Evolutionary conservation across 306 rosid species (phyloP), one percentile per base, ranked within the genome.

Genomic region (Echinosophora koreensis): DNA sequence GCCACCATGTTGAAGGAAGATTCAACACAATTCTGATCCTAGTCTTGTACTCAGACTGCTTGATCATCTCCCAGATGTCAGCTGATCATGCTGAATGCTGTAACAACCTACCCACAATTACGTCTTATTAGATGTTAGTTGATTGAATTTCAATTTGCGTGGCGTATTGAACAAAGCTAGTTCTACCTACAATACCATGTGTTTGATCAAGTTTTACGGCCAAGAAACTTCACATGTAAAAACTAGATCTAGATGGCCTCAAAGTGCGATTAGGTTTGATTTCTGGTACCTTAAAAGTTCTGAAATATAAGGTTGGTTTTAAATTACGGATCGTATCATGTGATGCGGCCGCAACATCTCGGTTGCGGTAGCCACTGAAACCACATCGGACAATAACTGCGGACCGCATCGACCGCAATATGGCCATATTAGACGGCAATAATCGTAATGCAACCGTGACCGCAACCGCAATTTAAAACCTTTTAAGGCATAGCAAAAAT

Each of bases 301-400:
- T 58, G 46, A 58, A 39, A 61, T 38, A 38, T 5, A 37, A 63
- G 16, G 68, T n/a, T n/a, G n/a, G n/a, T n/a, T n/a, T n/a, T n/a
- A n/a, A n/a, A n/a, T n/a, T n/a, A n/a, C n/a, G n/a, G n/a, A n/a
- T n/a, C n/a, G n/a, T n/a, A n/a, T n/a, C n/a, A n/a, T n/a, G n/a
- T n/a, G n/a, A n/a, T n/a, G n/a, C n/a, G n/a, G n/a, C n/a, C n/a
- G n/a, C n/a, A n/a, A n/a, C n/a, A n/a, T n/a, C n/a, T n/a, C n/a
- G n/a, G n/a, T n/a, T n/a, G n/a, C n/a, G n/a, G n/a, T n/a, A n/a
- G n/a, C n/a, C n/a, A n/a, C n/a, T n/a, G n/a, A n/a, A n/a, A n/a
- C n/a, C n/a, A n/a, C n/a, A n/a, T n/a, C n/a, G n/a, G n/a, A n/a
- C n/a, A n/a, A n/a, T n/a, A n/a, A n/a, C n/a, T n/a, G n/a, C n/a